Percentiles rank a stretch among this genome's conserved stretches.
Conservation (phyloP, 768 basidiomycete species). For the Hygrocybe coccinea region DNA sequence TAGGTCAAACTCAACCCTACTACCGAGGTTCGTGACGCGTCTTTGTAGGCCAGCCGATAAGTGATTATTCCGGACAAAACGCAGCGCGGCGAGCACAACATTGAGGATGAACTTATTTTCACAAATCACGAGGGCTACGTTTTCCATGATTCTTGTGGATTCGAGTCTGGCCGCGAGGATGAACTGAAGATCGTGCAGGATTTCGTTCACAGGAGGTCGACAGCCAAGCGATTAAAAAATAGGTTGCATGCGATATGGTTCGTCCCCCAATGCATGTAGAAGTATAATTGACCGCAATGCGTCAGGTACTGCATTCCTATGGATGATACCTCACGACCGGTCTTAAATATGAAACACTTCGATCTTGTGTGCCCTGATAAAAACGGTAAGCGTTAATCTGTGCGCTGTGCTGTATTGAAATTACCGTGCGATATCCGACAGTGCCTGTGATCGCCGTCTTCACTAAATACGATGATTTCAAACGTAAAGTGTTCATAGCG, state of each 20-base stretch:
- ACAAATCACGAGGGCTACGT: conserved; percentile 30
- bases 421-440: conserved; percentile 8
- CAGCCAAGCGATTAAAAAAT: conserved; percentile 14
- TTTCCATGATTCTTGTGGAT: conserved; percentile 41
- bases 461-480: conserved; percentile 25
- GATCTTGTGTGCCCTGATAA: conserved; percentile 13
- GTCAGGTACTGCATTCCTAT: conserved; percentile 39
- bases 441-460: conserved; percentile 38
- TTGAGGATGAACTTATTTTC: conserved; percentile 28
- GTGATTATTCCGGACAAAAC: too few relatives aligned
- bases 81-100: conserved; percentile 34
- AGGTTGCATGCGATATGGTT: conserved; percentile 40
- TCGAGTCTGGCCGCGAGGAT: conserved; percentile 30
- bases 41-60: too few relatives aligned
- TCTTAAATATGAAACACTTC: too few relatives aligned
- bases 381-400: conserved; percentile 18
- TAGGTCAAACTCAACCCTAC: too few relatives aligned
- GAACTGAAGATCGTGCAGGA: conserved; percentile 27
- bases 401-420: background rate
- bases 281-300: background rate
- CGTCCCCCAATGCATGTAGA: background rate
- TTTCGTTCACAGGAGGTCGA: conserved; percentile 29
- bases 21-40: too few relatives aligned
- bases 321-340: conserved; percentile 8
- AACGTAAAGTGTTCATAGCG: conserved; percentile 1